A percentile compares a stretch with the other conserved stretches of the same genome.
phyloP scores from a whole-genome alignment of 2,329 filamentous ascomycete species.

The Xylaria sp. region DNA sequence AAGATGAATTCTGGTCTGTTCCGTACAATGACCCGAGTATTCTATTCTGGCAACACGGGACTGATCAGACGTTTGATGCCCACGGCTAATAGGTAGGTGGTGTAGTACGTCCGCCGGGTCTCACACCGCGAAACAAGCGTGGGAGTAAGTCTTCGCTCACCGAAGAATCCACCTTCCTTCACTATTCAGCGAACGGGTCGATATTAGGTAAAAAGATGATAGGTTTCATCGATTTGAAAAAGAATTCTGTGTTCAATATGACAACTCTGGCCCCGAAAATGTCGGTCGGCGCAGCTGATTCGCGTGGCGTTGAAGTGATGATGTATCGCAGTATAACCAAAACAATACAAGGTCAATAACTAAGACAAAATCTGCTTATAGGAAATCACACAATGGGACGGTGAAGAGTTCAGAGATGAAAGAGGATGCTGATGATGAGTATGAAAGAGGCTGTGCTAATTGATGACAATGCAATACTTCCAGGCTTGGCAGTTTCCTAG shows the following conservation, averaged over 20 bases:
- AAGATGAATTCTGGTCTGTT: not conserved
- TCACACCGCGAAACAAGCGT: not conserved
- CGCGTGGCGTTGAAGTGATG: not conserved
- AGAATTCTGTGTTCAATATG: not conserved
- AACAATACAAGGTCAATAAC: not conserved
- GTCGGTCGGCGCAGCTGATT: not conserved
- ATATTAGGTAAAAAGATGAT: not conserved
- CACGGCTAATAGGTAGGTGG: not conserved
- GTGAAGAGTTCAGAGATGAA: not conserved
- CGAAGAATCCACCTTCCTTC: constrained; percentile 3
- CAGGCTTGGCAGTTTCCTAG: not conserved
- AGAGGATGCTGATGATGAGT: not conserved
- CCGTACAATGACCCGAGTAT: not conserved
- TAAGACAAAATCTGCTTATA: not conserved
- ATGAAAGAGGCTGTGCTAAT: constrained; percentile 15
- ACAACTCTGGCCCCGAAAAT: not conserved
- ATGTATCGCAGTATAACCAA: not conserved
- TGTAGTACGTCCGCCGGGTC: not conserved
- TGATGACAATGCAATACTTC: constrained; percentile 7
- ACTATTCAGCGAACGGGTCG: not conserved
- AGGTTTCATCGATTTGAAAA: not conserved
- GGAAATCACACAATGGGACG: not conserved
- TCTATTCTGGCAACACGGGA: not conserved
- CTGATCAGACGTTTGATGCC: not conserved
- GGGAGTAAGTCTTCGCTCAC: constrained; percentile 15